phyloP scores from a whole-genome alignment of 2,329 filamentous ascomycete genomes.

The Verticillium isaacii region DNA sequence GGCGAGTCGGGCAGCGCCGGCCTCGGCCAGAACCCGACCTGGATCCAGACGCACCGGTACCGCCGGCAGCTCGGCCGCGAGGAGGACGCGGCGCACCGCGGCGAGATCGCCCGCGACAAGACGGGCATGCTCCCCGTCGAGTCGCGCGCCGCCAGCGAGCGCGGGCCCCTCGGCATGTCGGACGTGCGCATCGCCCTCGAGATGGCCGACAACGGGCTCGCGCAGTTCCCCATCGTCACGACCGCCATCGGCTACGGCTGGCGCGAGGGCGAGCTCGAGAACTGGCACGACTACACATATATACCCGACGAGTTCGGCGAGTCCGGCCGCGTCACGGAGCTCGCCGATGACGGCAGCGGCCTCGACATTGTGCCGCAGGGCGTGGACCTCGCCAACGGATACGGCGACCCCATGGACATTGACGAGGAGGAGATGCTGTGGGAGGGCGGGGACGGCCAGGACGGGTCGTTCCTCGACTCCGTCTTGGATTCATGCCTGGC shows the following conservation, averaged over 20 bases:
- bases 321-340: constrained; percentile 14
- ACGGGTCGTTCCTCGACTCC: constrained; percentile 48
- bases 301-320: constrained; percentile 23
- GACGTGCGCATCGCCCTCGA: constrained; percentile 74
- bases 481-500: constrained; percentile 54
- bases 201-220: constrained; percentile 70
- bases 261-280: constrained; percentile 71
- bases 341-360: constrained; percentile 6
- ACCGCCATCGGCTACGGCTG: constrained; percentile 67
- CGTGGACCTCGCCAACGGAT: constrained; percentile 37
- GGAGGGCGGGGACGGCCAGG: constrained; percentile 53
- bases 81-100: constrained; percentile 67
- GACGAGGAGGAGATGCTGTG: constrained; percentile 50
- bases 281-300: constrained; percentile 57
- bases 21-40: constrained; percentile 60
- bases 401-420: constrained; percentile 54
- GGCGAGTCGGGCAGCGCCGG: constrained; percentile 57
- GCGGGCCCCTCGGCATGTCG: constrained; percentile 68
- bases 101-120: constrained; percentile 69
- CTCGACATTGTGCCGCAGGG: constrained; percentile 25
- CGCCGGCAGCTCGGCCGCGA: constrained; percentile 69
- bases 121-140: constrained; percentile 77
- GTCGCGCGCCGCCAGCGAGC: constrained; percentile 67
- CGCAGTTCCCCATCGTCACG: constrained; percentile 71
- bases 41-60: constrained; percentile 78